Base-by-base conservation (phyloP, 2,329 filamentous ascomycete species). In the Pestalotiopsis sp. region DNA sequence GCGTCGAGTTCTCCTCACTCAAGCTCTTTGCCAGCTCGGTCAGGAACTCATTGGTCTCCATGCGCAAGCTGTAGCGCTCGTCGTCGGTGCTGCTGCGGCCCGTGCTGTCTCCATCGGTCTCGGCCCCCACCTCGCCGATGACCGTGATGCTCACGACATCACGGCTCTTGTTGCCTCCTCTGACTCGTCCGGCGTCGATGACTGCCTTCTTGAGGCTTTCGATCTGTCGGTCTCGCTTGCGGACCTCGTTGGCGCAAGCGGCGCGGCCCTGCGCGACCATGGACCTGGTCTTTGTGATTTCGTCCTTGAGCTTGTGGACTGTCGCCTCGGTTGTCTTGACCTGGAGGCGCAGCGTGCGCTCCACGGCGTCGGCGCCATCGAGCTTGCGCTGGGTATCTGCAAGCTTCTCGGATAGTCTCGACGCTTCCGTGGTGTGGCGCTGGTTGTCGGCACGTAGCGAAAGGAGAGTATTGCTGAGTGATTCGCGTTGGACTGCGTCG, bases 21-120 rank as follows among this genome's bases (percentile, higher is more conserved):
- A 98, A 82, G 52, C 89, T 90, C 77, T 93, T 92, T 38, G 93
- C 95, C 69, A 97, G 83, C 75, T 93, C 91, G 0, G 95, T 96
- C 68, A 99, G 83, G 77, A 98, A 98, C 64, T 94, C 91, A 62
- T 95, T 97, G 4, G 95, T 97, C 81, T 98, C 96, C 77, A 91
- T 90, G 75, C 91, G 91, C 70, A 98, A 82, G 73, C 90, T 92
- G 79, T 95, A 88, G 80, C 86, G 70, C 81, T 88, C 78, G 82
- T 88, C 77, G 80, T 86, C 75, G 3, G 78, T 75, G 1, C 75
- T 75, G 3, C 76, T 75, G 4, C 71, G 72, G 2, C 74, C 75
- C 68, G 76, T 60, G 14, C 74, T 74, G n/a, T 68, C 73, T 68
- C 73, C 45, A 68, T 73, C 52, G 70, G 82, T 76, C 81, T 85